Base-by-base conservation (phyloP, 805 yeast genomes). In the Saccharomycopsis babjevae region DNA sequence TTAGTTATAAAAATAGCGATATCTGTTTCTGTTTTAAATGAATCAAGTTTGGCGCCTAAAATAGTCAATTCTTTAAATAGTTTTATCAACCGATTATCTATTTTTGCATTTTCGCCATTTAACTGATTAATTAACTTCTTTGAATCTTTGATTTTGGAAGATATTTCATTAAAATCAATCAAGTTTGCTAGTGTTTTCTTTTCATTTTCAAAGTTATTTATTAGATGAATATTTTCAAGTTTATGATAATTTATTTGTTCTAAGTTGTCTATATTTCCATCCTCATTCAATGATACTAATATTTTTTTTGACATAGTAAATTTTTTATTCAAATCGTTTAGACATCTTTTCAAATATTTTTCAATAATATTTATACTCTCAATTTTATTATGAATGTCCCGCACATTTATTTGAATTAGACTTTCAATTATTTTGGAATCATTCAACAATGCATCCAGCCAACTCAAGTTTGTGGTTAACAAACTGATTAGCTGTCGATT, bases 291-390 rank as follows among this genome's bases (percentile, higher is more conserved):
- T 22, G 52, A 46, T 58, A 71, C 71, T 36, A 75, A 65, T 70
- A 76, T 70, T 54, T 76, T 69, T 61, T 74, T 65, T 22, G 76
- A 71, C 15, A 73, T 68, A 59, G 72, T 69, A 67, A 79, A 80
- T 28, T 71, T 71, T 62, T 77, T 79, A 60, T 79, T 81, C 1
- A 79, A 77, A n/a, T 81, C 83, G 56, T 68, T 70, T 36, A 80
- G 74, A 67, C 80, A 82, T 50, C 76, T 72, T 30, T 79, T 75
- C 56, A 78, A 74, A 67, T 82, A 83, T 64, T 79, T 81, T 59
- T 76, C 74, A 4, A 82, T 77, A 16, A 79, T 76, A 58, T 72
- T 76, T 30, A 83, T 68, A 32, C 83, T 73, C 59, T 75, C 75
- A 67, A 83, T 76, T 25, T 82, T 73, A 5, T 70, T 69, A 40